Base-by-base conservation (phyloP, 345 rosid species). In the Zanthoxylum bungeanum region DNA sequence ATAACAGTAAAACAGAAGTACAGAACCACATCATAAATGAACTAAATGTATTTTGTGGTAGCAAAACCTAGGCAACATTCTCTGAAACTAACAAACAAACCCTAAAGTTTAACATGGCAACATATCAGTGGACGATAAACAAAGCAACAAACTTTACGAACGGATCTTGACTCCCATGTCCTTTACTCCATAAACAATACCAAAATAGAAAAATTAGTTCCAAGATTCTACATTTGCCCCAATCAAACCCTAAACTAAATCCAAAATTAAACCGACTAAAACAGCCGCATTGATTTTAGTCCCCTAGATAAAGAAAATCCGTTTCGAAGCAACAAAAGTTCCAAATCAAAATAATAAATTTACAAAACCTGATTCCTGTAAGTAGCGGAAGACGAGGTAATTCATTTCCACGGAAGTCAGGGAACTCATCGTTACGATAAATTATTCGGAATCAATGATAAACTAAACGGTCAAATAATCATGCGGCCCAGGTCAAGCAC, bases 351-450 rank as follows among this genome's bases (percentile, higher is more conserved):
- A 66, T 9, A 63, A 66, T 19, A 28, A 47, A 36, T 12, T 21
- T 24, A 59, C 14, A 25, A 8, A 7, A 89, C 98, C 98, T 69
- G 99, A 95, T 66, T 95, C 99, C 61, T 89, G 96, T 82, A 95
- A 93, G 77, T 92, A 95, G 25, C 98, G 97, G 77, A 92, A 95
- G 67, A 92, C 87, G 64, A 95, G 93, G 78, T 79, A 92, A 82
- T 95, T 95, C 84, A 95, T 70, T 63, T 95, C 97, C 55, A 83
- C 86, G 64, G 98, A 92, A 67, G 91, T 89, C 36, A 95, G 83
- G 27, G 93, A 69, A 27, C 93, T 59, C 97, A 95, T 89, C 33
- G 77, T 71, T 27, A 75, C 69, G 73, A 61, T 17, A 37, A 44
- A 33, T 25, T 70, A 30, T 46, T 21, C 53, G 5, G 36, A 44